Base-by-base conservation (phyloP, 345 rosid species). In the Physaria fendleri region DNA sequence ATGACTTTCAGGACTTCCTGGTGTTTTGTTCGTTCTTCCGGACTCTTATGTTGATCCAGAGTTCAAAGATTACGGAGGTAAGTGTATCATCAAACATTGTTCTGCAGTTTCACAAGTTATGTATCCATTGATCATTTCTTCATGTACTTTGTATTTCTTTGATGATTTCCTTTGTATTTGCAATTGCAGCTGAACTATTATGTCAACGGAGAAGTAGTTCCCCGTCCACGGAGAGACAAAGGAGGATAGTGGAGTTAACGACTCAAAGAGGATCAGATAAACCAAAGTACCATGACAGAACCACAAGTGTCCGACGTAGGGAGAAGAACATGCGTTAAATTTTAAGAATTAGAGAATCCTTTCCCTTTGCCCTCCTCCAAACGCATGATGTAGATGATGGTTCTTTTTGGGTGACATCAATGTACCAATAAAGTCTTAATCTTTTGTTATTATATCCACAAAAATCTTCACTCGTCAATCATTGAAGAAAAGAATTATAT, bases 11-110 rank as follows among this genome's bases (percentile, higher is more conserved):
- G 68, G 68, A 16, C 46, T 69, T 44, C 91, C 95, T n/a, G 97
- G 95, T 41, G 95, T 93, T 45, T 47, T 89, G 45, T 93, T 93
- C 38, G 88, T 93, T 64, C 84, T 93, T 15, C 95, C 97, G 0
- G 99, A 93, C 59, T 93, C 97, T 10, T 89, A 87, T 57, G 95
- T 93, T 32, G 97, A 89, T 52, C 82, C 82, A 10, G 97, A 89
- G 47, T 37, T 77, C 81, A 82, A 87, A 72, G 95, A 93, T 58
- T 93, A 93, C 65, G 95, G 97, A 1, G 97, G 99, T 89, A 74
- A 75, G 77, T n/a, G 32, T 3, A 45, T 56, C 30, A 25, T 64
- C 34, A 22, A n/a, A 13, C 48, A 45, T 9, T 35, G 12, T 33
- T 23, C 8, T 46, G n/a, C 33, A 43, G 20, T 35, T 16, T 34